A percentile compares a stretch with the other conserved stretches of the same genome.
Evolutionary conservation across 108 stramenopile species (phyloP).

Genomic region (Pseudonitzschia multistriata): DNA sequence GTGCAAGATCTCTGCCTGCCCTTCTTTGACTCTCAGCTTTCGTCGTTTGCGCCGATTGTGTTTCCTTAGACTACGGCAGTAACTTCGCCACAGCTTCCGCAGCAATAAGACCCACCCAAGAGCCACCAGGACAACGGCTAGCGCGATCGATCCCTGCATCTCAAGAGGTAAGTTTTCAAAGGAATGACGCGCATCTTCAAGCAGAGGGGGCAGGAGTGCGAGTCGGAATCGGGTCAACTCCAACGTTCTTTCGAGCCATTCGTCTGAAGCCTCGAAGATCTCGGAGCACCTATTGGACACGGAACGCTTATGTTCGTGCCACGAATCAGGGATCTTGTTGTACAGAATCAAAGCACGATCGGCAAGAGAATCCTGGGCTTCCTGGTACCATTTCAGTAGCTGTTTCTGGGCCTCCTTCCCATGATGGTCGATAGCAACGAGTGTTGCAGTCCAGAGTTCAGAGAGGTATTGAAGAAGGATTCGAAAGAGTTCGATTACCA

Average conservation of each 20-base stretch:
- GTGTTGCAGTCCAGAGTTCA: too few relatives aligned
- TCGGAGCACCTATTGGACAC: not conserved
- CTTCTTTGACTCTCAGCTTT: not conserved
- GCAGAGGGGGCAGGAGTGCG: too few relatives aligned
- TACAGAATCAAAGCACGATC: not conserved
- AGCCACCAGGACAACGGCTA: not conserved
- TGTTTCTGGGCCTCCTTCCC: too few relatives aligned
- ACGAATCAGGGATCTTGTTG: not conserved
- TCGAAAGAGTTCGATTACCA: slow-evolving; percentile 1
- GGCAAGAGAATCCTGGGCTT: not conserved
- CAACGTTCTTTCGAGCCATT: not conserved
- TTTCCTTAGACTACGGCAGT: not conserved
- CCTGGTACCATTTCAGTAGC: not conserved
- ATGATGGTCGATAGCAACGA: not conserved
- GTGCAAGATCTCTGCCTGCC: slow-evolving; percentile 1
- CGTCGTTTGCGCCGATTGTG: not conserved
- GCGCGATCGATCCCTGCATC: not conserved
- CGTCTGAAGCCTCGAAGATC: too few relatives aligned
- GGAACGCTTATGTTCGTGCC: not conserved
- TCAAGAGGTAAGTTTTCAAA: not conserved
- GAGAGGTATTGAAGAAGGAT: not conserved
- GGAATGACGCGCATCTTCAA: not conserved
- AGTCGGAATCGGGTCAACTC: not conserved
- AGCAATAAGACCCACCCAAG: not conserved
- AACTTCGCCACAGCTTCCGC: not conserved